A percentile compares a stretch with the other conserved stretches of the same genome.
These are phyloP conservation scores for Vanderwaltozyma yarrowii DNA, from an alignment of 805 yeast species.

Conservation along the genomic window DNA sequence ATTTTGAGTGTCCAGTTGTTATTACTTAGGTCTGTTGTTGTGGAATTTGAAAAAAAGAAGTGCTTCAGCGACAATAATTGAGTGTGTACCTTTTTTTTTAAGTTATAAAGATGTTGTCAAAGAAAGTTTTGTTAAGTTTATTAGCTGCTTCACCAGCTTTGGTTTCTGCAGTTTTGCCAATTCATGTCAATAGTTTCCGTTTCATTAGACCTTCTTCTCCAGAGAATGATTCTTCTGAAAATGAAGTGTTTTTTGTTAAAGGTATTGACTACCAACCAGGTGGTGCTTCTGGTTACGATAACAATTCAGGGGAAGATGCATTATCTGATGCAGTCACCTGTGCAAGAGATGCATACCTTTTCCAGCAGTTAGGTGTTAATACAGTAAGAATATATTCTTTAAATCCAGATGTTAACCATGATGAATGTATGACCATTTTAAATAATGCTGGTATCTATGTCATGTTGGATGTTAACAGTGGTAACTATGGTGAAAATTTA, in stretches of 20 bases:
- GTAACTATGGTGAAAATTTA: conserved; percentile 54
- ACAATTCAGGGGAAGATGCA: conserved; percentile 42
- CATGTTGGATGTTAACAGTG: conserved; percentile 74
- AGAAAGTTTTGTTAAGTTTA: conserved; percentile 1
- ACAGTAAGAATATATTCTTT: conserved; percentile 75
- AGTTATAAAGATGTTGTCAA: neutral
- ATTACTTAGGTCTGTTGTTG: no score
- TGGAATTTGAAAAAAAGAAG: no score
- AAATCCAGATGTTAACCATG: conserved; percentile 79
- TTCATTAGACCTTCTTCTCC: conserved; percentile 45
- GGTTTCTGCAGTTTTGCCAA: conserved; percentile 43
- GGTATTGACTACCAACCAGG: conserved; percentile 95
- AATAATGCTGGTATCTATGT: conserved; percentile 89
- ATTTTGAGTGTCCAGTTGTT: no score
- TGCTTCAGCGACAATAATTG: no score
- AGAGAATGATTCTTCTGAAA: conserved; percentile 28
- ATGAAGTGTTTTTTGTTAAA: conserved; percentile 60
- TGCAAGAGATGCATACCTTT: conserved; percentile 67
- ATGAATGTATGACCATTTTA: conserved; percentile 82
- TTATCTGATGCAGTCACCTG: conserved; percentile 61
- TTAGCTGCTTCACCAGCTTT: conserved; percentile 10
- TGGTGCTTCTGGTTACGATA: conserved; percentile 55
- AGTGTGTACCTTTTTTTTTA: no score
- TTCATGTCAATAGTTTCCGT: conserved; percentile 44
- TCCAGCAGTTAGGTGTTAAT: conserved; percentile 76